Percentiles rank a stretch among this genome's conserved stretches.
Evolutionary conservation across 1,139 yeast genomes (phyloP).

Genomic region (Kodamaea sp.): DNA sequence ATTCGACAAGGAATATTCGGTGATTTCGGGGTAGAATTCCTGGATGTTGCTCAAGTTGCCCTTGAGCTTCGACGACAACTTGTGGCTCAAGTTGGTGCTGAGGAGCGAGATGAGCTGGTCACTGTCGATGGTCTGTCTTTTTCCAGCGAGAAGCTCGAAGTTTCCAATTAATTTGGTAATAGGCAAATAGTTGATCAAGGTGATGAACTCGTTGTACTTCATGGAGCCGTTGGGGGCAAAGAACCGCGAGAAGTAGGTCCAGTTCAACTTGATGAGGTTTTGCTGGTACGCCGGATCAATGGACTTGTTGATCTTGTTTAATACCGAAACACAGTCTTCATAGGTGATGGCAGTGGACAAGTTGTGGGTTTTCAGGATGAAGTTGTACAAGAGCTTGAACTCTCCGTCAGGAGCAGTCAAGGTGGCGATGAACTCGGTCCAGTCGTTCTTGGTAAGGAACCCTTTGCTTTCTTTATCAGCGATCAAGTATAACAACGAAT

Average conservation of each 20-base stretch:
- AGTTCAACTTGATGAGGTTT: constrained; percentile 44
- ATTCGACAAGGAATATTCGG: constrained; percentile 42
- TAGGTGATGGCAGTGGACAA: constrained; percentile 20
- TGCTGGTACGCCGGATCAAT: constrained; percentile 47
- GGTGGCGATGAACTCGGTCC: constrained; percentile 57
- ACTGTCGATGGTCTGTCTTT: constrained; percentile 32
- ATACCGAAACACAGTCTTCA: constrained; percentile 41
- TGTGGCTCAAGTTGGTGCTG: constrained; percentile 43
- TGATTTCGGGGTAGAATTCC: constrained; percentile 36
- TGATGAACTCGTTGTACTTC: constrained; percentile 42
- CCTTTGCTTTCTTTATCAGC: constrained; percentile 68
- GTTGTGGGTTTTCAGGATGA: constrained; percentile 10
- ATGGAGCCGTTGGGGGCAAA: constrained; percentile 45
- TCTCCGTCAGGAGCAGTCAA: constrained; percentile 60
- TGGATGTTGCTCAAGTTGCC: constrained; percentile 36
- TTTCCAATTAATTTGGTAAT: constrained; percentile 49
- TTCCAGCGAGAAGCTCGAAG: constrained; percentile 42
- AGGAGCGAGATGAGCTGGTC: constrained; percentile 39
- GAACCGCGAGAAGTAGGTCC: constrained; percentile 46
- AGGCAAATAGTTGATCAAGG: constrained; percentile 46
- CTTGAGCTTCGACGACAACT: constrained; percentile 41
- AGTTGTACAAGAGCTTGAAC: constrained; percentile 48
- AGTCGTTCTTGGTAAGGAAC: constrained; percentile 58
- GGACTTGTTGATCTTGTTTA: constrained; percentile 41
- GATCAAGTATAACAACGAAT: constrained; percentile 57